Evolutionary conservation across 441 rosid species (phyloP).

Genomic region (Populus hybrid): DNA sequence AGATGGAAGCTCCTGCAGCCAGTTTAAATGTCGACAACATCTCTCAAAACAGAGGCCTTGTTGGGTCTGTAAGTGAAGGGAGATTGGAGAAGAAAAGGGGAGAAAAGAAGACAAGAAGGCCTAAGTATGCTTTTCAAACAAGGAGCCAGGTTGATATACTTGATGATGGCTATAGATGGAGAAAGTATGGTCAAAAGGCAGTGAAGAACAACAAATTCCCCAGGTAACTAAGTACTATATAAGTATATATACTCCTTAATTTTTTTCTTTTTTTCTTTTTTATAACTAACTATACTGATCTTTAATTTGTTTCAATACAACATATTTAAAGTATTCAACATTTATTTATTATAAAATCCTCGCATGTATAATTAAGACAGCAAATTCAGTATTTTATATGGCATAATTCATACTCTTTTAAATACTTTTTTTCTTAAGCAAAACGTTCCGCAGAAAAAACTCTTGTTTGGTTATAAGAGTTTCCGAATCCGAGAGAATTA

Average conservation of each 20-base stretch:
- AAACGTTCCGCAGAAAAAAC: not conserved
- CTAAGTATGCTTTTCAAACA: constrained; percentile 54
- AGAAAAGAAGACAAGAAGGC: constrained; percentile 37
- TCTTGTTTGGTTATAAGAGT: no score
- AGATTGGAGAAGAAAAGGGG: constrained; percentile 15
- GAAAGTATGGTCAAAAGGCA: constrained; percentile 58
- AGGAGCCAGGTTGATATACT: constrained; percentile 57
- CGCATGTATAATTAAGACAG: not conserved
- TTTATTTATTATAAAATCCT: no score
- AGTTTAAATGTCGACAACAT: not conserved
- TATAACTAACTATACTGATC: not conserved
- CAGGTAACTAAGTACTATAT: constrained; percentile 29
- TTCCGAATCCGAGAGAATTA: not conserved
- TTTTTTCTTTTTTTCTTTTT: not conserved
- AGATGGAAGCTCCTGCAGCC: constrained; percentile 17
- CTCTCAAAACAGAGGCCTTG: constrained; percentile 5
- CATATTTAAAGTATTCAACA: no score
- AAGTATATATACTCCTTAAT: no score
- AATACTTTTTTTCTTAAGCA: no score
- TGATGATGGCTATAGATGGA: constrained; percentile 55
- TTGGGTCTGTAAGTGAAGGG: constrained; percentile 18
- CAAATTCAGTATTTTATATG: not conserved
- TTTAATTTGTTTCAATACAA: not conserved
- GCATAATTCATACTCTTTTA: not conserved
- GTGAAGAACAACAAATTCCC: constrained; percentile 60